phyloP scores from a whole-genome alignment of 176 grass and related monocot genomes.

The Hordeum vulgare region MorexV3_pseudomolecules_assembly NC_058520.1:168281514-168282013 shows the following conservation, averaged over 20 bases:
- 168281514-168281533: slow-evolving; percentile 19
- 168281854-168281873: slow-evolving; percentile 28
- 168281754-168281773: slow-evolving; percentile 33
- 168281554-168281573: not conserved
- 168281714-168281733: slow-evolving; percentile 32
- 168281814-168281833: slow-evolving; percentile 39
- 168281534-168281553: slow-evolving; percentile 6
- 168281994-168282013: not conserved
- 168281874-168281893: slow-evolving; percentile 17
- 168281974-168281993: not conserved
- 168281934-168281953: not conserved
- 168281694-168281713: not conserved
- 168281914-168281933: slow-evolving; percentile 39
- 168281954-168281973: not conserved
- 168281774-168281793: slow-evolving; percentile 46
- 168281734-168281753: slow-evolving; percentile 23
- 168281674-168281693: not conserved
- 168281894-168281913: slow-evolving; percentile 33
- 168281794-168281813: slow-evolving; percentile 41
- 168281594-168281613: slow-evolving; percentile 35
- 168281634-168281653: not conserved
- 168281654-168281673: not conserved
- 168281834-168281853: slow-evolving; percentile 9
- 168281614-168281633: not conserved
- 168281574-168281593: slow-evolving; percentile 15